Evolutionary conservation across 257 asterid genomes (phyloP), one percentile per base, ranked within the genome.

Genomic region (Petunia secreta): DNA sequence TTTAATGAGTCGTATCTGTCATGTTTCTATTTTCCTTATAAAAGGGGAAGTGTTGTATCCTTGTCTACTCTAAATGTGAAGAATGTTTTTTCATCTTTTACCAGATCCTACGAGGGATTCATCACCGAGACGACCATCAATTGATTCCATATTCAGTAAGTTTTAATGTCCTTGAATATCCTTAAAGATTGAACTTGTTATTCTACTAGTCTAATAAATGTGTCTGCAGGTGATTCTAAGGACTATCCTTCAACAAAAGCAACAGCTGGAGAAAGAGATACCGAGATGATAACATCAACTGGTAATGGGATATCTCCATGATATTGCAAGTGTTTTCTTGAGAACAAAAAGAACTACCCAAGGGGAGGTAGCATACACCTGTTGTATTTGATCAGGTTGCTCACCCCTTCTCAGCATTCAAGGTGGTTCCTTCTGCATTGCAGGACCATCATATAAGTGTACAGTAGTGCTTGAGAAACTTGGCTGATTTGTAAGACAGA

Each of bases 341-440:
- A 80, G 79, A 78, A 55, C 65, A 37, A 80, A 79, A 52, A 71
- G 73, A 66, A 63, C 65, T 8, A 68, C 63, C 16, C 16, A 34
- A 50, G 85, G 86, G 88, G 85, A 80, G 87, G 91, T 59, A 91
- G 95, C 87, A 84, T 80, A 80, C 48, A 82, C 94, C 95, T 84
- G 92, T 91, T 77, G 60, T 89, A 94, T 92, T 87, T 91, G 92
- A 83, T 80, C 92, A 89, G 95, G 98, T 84, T 80, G 84, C 80
- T 84, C 88, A 86, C 85, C 94, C 93, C 83, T 54, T 60, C 57
- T 82, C 77, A 8, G 81, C 69, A 11, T 84, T 81, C 69, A 81
- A 66, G 80, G 73, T 80, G 88, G 65, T 78, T 82, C 84, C 55
- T 74, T 73, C 80, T 43, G 53, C 58, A 77, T 79, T 80, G 84